These are phyloP conservation scores for Paulinella micropora DNA, from an alignment of 78 protist species.

Conservation along the genomic window DNA sequence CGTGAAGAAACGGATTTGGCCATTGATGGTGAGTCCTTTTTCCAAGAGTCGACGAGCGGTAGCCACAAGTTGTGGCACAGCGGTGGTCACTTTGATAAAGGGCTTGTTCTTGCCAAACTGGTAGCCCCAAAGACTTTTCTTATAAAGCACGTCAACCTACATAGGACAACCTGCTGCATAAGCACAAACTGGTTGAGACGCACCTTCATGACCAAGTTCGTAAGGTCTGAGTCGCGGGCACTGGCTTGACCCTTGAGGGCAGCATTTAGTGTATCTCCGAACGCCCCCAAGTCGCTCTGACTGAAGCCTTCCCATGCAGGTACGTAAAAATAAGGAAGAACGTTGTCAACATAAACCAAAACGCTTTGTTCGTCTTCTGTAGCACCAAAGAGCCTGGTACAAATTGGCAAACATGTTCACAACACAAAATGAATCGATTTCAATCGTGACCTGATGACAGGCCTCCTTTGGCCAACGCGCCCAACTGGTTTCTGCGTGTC, in stretches of 20 bases:
- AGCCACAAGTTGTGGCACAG: slow-evolving; percentile 50
- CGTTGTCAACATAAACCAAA: no score
- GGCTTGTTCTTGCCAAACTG: not conserved
- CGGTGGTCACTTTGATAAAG: slow-evolving; percentile 38
- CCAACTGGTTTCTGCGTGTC: no score
- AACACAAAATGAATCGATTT: no score
- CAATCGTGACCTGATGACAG: no score
- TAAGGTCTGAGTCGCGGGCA: not conserved
- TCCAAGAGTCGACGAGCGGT: slow-evolving; percentile 31
- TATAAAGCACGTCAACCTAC: not conserved
- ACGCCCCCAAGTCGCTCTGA: not conserved
- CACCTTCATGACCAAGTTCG: not conserved
- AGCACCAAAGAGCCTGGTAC: no score
- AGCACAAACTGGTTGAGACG: not conserved
- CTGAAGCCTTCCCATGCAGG: slow-evolving; percentile 18
- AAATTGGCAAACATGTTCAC: no score
- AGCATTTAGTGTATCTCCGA: not conserved
- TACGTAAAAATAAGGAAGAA: slow-evolving; percentile 80
- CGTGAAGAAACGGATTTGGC: not conserved
- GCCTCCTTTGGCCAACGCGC: no score
- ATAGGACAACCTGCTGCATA: not conserved
- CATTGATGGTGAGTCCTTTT: not conserved
- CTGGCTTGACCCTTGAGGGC: not conserved
- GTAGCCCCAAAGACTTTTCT: slow-evolving; percentile 21
- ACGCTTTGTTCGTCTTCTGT: no score